phyloP scores from a whole-genome alignment of 805 yeast species.

The Candida pseudofarinosa region DNA sequence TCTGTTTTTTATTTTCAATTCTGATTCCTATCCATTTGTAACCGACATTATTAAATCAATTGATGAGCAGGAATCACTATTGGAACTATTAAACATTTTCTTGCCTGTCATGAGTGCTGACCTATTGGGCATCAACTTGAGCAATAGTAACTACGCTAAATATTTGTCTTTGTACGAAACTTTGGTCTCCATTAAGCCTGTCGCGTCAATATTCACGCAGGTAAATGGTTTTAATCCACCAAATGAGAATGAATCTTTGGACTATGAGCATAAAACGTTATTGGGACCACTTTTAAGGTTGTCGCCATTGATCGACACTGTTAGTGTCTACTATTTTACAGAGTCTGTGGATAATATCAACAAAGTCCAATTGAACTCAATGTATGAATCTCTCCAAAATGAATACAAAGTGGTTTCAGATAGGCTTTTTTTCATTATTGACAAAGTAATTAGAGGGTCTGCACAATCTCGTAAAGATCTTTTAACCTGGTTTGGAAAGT shows the following conservation, averaged over 20 bases:
- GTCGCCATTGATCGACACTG: slow-evolving; percentile 64
- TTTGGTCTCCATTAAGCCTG: slow-evolving; percentile 54
- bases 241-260: slow-evolving; percentile 39
- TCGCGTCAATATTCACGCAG: slow-evolving; percentile 57
- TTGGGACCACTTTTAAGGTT: slow-evolving; percentile 75
- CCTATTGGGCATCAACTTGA: slow-evolving; percentile 38
- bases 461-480: slow-evolving; percentile 58
- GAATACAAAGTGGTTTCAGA: slow-evolving; percentile 59
- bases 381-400: slow-evolving; percentile 57
- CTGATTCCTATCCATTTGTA: slow-evolving; percentile 38
- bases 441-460: slow-evolving; percentile 74
- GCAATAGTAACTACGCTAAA: slow-evolving; percentile 49
- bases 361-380: slow-evolving; percentile 39
- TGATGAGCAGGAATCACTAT: slow-evolving; percentile 59
- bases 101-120: slow-evolving; percentile 41
- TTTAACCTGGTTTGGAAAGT: slow-evolving; percentile 63
- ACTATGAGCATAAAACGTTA: slow-evolving; percentile 58
- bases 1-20: slow-evolving; percentile 18
- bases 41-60: slow-evolving; percentile 55
- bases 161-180: slow-evolving; percentile 54
- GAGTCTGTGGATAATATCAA: slow-evolving; percentile 17
- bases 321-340: slow-evolving; percentile 44
- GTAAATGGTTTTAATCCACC: slow-evolving; percentile 52
- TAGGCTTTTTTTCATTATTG: slow-evolving; percentile 63
- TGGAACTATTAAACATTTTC: slow-evolving; percentile 56